A percentile compares a stretch with the other conserved stretches of the same genome.
Conservation (phyloP, 2,329 filamentous ascomycete genomes). For the Stagonosporopsis vannaccii region DNA sequence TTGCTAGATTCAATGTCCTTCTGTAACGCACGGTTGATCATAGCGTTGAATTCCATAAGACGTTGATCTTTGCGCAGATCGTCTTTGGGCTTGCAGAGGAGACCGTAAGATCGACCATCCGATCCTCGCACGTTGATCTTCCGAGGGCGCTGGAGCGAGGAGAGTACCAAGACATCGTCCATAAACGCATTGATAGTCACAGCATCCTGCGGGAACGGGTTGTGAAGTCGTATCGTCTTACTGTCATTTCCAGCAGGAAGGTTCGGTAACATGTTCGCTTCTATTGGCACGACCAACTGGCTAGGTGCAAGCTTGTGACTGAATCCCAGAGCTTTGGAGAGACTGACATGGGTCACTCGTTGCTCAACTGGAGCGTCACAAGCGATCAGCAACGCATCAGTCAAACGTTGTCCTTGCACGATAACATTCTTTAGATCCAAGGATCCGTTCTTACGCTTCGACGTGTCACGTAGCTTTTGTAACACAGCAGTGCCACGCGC, state of each 20-base stretch:
- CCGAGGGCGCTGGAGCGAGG: conserved; percentile 89
- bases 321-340: conserved; percentile 81
- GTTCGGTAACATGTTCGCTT: conserved; percentile 81
- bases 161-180: conserved; percentile 88
- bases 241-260: conserved; percentile 76
- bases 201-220: conserved; percentile 85
- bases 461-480: conserved; percentile 56
- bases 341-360: conserved; percentile 75
- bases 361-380: conserved; percentile 81
- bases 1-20: conserved; percentile 89
- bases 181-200: conserved; percentile 82
- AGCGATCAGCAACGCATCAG: conserved; percentile 79
- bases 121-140: conserved; percentile 88
- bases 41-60: conserved; percentile 98
- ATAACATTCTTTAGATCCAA: conserved; percentile 76
- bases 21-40: conserved; percentile 96
- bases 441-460: conserved; percentile 61
- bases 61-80: conserved; percentile 97
- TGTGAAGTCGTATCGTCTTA: conserved; percentile 72
- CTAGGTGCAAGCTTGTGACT: conserved; percentile 83
- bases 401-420: conserved; percentile 79
- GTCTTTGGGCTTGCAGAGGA: conserved; percentile 97
- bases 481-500: conserved; percentile 58
- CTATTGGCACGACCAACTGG: conserved; percentile 85
- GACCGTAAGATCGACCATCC: conserved; percentile 85